Base-by-base conservation (phyloP, 2,329 filamentous ascomycete species). In the Penicillium fuscoglaucum region DNA sequence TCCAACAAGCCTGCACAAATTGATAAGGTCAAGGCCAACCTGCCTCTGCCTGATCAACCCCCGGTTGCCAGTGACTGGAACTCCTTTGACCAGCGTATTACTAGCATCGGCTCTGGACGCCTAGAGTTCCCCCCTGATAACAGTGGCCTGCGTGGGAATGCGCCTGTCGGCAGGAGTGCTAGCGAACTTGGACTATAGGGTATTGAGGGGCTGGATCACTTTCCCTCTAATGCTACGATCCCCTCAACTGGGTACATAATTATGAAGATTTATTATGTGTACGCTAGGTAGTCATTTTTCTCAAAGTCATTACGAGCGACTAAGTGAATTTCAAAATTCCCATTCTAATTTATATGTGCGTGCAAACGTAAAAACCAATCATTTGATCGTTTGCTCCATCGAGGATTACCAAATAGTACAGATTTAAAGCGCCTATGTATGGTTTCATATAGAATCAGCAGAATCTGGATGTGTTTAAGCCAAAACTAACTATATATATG, bases 31-130 rank as follows among this genome's bases (percentile, higher is more conserved):
- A 82, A 88, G 77, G 78, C 86, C 74, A 91, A 91, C 76, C 86
- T 96, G 33, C 89, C 90, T 52, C 84, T 93, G 51, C 91, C 90
- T 19, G 90, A 93, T 2, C 82, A 93, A 65, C 90, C 90, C 24
- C 89, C 90, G 1, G 79, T 77, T n/a, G 78, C 85, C n/a, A 89
- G 89, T 6, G 90, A 95, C 80, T 92, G 87, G 83, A 87, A 93
- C 73, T 90, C 88, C 0, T 80, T 83, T 51, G 89, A 93, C 68
- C 82, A 82, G 33, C 78, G 84, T 61, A 90, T 79, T 56, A 86
- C 90, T 70, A 89, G 90, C 70, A 85, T 90, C 48, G 88, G 88
- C 62, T 84, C 86, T 37, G 88, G 88, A 21, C 76, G 82, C 54
- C 66, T 81, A 1, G 72, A 83, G 64, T 82, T 78, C 52, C 80